Evolutionary conservation across 2,329 filamentous ascomycete species (phyloP).

Genomic region (Massarina eburnea): DNA sequence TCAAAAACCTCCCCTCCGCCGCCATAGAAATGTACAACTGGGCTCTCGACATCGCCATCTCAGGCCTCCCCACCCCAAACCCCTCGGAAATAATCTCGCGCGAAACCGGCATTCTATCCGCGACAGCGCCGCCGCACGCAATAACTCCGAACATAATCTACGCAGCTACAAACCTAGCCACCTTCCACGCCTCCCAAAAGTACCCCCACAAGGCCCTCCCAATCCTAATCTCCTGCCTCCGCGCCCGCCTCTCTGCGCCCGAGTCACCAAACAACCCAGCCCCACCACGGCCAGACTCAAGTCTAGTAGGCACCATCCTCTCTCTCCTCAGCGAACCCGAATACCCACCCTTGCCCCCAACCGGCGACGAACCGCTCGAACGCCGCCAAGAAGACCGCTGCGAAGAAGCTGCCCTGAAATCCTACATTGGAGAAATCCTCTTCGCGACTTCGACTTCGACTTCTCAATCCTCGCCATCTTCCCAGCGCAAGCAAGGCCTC

Average conservation of each 20-base stretch:
- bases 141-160: conserved; percentile 75
- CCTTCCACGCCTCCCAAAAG: conserved; percentile 71
- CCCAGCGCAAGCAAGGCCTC: conserved; percentile 57
- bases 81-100: conserved; percentile 57
- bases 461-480: conserved; percentile 45
- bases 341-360: conserved; percentile 71
- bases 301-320: conserved; percentile 29
- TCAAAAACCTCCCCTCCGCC: conserved; percentile 66
- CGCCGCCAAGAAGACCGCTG: conserved; percentile 69
- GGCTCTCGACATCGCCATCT: conserved; percentile 73
- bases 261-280: conserved; percentile 24
- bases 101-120: conserved; percentile 62
- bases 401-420: conserved; percentile 81
- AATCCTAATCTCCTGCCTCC: conserved; percentile 81
- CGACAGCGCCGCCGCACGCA: conserved; percentile 50
- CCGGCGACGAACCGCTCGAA: conserved; percentile 68
- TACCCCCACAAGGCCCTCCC: conserved; percentile 72
- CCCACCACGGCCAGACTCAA: conserved; percentile 22
- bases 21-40: conserved; percentile 73
- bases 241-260: conserved; percentile 66
- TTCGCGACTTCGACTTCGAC: conserved; percentile 63
- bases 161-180: conserved; percentile 74
- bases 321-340: conserved; percentile 51
- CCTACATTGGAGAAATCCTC: conserved; percentile 92
- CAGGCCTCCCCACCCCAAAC: conserved; percentile 51